phyloP scores from a whole-genome alignment of 352 stramenopile species.

The Thraustochytrium sp. region DNA sequence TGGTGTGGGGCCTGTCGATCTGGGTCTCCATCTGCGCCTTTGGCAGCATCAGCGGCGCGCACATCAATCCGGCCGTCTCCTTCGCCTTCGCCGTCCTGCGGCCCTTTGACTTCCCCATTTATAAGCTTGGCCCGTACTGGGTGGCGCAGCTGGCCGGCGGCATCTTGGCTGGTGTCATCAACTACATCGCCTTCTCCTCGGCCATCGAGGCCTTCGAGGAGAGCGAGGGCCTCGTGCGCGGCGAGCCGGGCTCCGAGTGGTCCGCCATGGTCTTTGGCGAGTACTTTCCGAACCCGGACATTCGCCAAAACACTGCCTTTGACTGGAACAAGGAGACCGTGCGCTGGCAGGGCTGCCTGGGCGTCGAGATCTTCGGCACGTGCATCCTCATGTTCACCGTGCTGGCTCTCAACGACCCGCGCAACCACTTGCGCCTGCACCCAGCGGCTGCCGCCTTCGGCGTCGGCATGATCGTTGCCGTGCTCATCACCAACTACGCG shows the following conservation, averaged over 20 bases:
- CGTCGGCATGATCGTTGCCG: slow-evolving; percentile 58
- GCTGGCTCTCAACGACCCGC: slow-evolving; percentile 58
- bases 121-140: slow-evolving; percentile 61
- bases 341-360: slow-evolving; percentile 51
- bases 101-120: slow-evolving; percentile 48
- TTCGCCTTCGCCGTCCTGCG: slow-evolving; percentile 57
- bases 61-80: slow-evolving; percentile 65
- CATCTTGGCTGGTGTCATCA: slow-evolving; percentile 54
- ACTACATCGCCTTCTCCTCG: slow-evolving; percentile 57
- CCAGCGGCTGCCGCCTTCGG: slow-evolving; percentile 53
- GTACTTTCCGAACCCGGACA: slow-evolving; percentile 62
- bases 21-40: slow-evolving; percentile 58
- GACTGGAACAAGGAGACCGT: slow-evolving; percentile 50
- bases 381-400: slow-evolving; percentile 61
- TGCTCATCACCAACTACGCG: slow-evolving; percentile 58
- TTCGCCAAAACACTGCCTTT: slow-evolving; percentile 46
- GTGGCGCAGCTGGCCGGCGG: slow-evolving; percentile 60
- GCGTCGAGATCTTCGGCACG: slow-evolving; percentile 61
- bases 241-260: slow-evolving; percentile 53
- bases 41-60: slow-evolving; percentile 57
- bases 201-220: slow-evolving; percentile 59
- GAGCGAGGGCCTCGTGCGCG: slow-evolving; percentile 53
- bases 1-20: slow-evolving; percentile 56
- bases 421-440: slow-evolving; percentile 48
- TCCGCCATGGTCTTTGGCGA: slow-evolving; percentile 66